A percentile compares a stretch with the other conserved stretches of the same genome.
Conservation (phyloP, 163 green algal genomes). For the Chlamydomonas reinhardtii region DNA sequence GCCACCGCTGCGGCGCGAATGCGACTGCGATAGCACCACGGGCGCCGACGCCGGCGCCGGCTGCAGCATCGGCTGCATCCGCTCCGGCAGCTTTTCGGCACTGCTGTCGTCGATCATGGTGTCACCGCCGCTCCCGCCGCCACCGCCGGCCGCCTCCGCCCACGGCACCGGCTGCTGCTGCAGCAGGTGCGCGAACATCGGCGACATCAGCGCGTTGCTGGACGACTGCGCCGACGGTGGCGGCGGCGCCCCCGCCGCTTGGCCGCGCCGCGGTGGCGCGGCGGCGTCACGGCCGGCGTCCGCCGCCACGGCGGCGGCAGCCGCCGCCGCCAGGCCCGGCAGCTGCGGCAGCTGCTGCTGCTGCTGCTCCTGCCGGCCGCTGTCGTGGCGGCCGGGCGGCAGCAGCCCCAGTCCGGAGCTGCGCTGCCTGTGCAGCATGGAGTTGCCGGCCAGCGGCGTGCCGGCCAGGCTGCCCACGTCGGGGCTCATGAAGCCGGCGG, state of each 20-base stretch:
- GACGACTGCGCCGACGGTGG: conserved; percentile 4
- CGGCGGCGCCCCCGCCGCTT: neutral
- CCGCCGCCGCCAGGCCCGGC: neutral
- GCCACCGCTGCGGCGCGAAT: neutral
- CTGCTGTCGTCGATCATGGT: too few species aligned
- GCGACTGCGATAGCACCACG: neutral
- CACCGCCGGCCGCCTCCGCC: conserved; percentile 5
- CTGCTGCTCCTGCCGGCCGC: neutral
- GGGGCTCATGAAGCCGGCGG: conserved; percentile 33
- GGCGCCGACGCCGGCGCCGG: too few species aligned
- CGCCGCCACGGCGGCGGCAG: too few species aligned
- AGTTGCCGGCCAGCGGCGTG: conserved; percentile 1
- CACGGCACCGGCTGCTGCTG: conserved; percentile 5
- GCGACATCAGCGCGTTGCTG: conserved; percentile 5
- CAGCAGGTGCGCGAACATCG: conserved; percentile 21
- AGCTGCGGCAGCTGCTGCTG: neutral
- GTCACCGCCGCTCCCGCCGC: too few species aligned
- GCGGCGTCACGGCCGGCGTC: too few species aligned
- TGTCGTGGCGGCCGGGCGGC: neutral
- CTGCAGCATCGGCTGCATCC: too few species aligned
- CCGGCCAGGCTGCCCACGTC: conserved; percentile 25
- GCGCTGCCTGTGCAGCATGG: conserved; percentile 11
- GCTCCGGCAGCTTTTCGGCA: too few species aligned
- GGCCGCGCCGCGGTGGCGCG: too few species aligned
- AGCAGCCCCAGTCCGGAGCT: conserved; percentile 18